Conservation (phyloP, 164 flowering plant genomes). For the Vitis rotundifolia region DNA sequence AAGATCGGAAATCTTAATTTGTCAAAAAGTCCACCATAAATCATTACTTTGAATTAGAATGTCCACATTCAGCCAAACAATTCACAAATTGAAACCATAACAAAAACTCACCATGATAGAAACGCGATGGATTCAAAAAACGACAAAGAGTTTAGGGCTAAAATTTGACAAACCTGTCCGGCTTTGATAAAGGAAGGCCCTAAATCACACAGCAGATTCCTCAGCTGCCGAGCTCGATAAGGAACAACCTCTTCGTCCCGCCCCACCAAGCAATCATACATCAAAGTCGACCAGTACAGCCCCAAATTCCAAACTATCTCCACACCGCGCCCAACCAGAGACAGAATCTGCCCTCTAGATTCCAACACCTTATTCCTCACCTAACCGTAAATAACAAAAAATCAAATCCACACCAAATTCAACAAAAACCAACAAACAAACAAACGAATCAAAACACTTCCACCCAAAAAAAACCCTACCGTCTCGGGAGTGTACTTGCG, state of each 20-base stretch:
- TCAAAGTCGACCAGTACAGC: constrained; percentile 72
- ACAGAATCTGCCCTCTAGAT: constrained; percentile 75
- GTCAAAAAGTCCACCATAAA: too few relatives aligned
- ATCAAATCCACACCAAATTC: constrained; percentile 1
- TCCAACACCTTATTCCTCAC: constrained; percentile 85
- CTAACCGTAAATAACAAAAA: constrained; percentile 32
- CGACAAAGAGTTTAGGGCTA: not conserved
- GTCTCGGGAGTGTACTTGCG: constrained; percentile 90
- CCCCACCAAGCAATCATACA: constrained; percentile 83
- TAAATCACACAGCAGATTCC: constrained; percentile 83
- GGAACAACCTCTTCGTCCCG: constrained; percentile 96
- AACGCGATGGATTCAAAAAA: not conserved
- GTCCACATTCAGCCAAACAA: not conserved
- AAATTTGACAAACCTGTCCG: constrained; percentile 72
- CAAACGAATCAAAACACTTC: not conserved
- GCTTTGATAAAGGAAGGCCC: constrained; percentile 99
- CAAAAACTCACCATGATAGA: not conserved
- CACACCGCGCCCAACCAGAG: constrained; percentile 78
- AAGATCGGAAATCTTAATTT: too few relatives aligned
- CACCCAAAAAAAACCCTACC: constrained; percentile 36
- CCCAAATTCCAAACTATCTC: constrained; percentile 97
- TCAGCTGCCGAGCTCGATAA: constrained; percentile 83
- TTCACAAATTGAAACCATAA: not conserved
- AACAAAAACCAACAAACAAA: not conserved
- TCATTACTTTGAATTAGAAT: too few relatives aligned